Percentiles rank a stretch among this genome's conserved stretches.
Conservation (phyloP, 176 grass and related monocot genomes). For the Eremochloa ophiuroides region DNA sequence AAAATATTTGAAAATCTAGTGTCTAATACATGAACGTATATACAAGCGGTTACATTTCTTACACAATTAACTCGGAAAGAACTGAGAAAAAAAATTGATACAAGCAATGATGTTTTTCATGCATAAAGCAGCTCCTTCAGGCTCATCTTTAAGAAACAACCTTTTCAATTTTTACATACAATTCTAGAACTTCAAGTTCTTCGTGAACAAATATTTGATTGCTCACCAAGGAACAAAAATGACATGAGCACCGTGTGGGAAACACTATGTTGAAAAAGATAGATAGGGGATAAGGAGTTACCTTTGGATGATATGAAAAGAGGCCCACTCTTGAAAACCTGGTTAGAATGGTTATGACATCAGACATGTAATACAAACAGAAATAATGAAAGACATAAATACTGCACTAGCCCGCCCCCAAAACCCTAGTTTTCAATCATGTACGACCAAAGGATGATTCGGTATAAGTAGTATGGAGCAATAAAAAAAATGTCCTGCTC, state of each 20-base stretch:
- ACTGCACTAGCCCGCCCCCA: background rate
- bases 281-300: background rate
- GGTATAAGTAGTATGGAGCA: slow-evolving; percentile 2
- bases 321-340: slow-evolving; percentile 99
- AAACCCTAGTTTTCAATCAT: slow-evolving; percentile 14
- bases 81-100: background rate
- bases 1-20: background rate
- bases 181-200: background rate
- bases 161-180: background rate
- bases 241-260: background rate
- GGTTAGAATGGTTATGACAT: slow-evolving; percentile 21
- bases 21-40: background rate
- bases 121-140: background rate
- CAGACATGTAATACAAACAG: slow-evolving; percentile 18
- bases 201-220: background rate
- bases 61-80: background rate
- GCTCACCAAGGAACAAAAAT: background rate
- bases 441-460: background rate
- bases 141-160: background rate
- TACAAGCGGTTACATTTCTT: background rate
- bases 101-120: background rate
- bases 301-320: slow-evolving; percentile 99
- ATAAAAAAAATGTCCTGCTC: background rate
- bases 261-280: background rate
- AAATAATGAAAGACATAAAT: background rate